Conservation (phyloP, 1,284 basidiomycete genomes). For the Trametes sp. region DNA sequence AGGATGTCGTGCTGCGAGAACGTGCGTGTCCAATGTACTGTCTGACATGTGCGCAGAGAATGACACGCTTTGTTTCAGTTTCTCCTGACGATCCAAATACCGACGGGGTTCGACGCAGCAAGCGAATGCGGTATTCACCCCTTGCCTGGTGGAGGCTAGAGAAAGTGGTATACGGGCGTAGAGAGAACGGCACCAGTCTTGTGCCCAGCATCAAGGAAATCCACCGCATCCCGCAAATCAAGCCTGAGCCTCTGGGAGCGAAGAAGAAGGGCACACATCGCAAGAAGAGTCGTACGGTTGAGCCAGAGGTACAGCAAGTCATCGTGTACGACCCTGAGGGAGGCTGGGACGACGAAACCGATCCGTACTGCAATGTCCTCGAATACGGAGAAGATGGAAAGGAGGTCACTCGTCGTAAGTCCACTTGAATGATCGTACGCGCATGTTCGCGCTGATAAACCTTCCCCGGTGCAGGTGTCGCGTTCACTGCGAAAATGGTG, state of each 20-base stretch:
- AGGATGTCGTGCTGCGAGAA: conserved; percentile 36
- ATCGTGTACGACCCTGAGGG: conserved; percentile 68
- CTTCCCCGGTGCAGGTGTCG: conserved; percentile 61
- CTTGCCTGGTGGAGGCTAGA: conserved; percentile 96
- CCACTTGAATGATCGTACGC: background rate
- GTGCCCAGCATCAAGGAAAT: conserved; percentile 87
- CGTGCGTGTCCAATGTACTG: conserved; percentile 29
- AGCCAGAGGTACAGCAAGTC: conserved; percentile 42
- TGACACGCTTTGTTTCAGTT: conserved; percentile 14
- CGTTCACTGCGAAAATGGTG: conserved; percentile 74
- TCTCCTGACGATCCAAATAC: conserved; percentile 32
- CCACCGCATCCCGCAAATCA: conserved; percentile 77
- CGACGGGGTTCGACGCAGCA: conserved; percentile 78
- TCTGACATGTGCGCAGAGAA: background rate
- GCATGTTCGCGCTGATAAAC: background rate
- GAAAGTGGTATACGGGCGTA: conserved; percentile 81
- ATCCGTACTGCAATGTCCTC: conserved; percentile 70
- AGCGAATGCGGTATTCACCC: conserved; percentile 77
- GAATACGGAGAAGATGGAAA: conserved; percentile 66
- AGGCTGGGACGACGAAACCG: conserved; percentile 89
- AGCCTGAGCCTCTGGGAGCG: conserved; percentile 60
- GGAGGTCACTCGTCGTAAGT: conserved; percentile 77
- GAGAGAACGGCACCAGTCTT: conserved; percentile 59
- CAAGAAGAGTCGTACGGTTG: conserved; percentile 52
- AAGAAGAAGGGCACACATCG: conserved; percentile 47